These are phyloP conservation scores for Petunia axillaris DNA, from an alignment of 257 asterid species.

Conservation along the genomic window DNA sequence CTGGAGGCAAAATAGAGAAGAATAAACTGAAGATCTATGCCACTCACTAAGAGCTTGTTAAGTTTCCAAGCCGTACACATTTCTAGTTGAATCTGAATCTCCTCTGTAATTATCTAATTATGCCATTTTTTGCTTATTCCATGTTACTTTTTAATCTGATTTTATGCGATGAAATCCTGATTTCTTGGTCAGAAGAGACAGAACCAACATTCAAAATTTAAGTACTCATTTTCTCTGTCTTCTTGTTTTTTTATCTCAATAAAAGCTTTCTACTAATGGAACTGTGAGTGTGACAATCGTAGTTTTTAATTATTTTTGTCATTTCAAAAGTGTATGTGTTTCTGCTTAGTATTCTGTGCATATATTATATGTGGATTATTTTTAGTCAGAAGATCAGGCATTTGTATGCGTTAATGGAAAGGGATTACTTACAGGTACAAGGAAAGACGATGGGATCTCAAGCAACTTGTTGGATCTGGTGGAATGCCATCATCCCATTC, in stretches of 20 bases:
- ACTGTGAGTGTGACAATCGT: not conserved
- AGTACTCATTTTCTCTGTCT: not conserved
- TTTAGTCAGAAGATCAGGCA: slow-evolving; percentile 2
- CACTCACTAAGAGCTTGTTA: slow-evolving; percentile 1
- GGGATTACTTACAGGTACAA: slow-evolving; percentile 28
- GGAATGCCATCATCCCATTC: slow-evolving; percentile 39
- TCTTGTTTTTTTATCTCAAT: not conserved
- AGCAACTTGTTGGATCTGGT: slow-evolving; percentile 31
- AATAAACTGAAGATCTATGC: not conserved
- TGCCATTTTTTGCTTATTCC: not conserved
- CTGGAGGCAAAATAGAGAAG: slow-evolving; percentile 15
- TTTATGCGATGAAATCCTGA: not conserved
- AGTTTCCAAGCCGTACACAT: not conserved
- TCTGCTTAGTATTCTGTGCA: slow-evolving; percentile 1
- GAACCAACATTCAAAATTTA: not conserved
- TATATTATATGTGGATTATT: slow-evolving; percentile 6
- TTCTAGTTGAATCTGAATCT: slow-evolving; percentile 1
- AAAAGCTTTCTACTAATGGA: not conserved
- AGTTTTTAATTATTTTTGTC: slow-evolving; percentile 10
- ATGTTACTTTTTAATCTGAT: not conserved
- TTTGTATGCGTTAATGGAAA: not conserved
- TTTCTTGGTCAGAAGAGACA: not conserved
- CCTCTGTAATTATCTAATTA: not conserved
- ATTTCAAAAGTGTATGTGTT: slow-evolving; percentile 8
- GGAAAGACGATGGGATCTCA: slow-evolving; percentile 32